These are phyloP conservation scores for Pilobolus umbonatus DNA, from an alignment of 192 early-diverging fungal genomes.

Conservation along the genomic window DNA sequence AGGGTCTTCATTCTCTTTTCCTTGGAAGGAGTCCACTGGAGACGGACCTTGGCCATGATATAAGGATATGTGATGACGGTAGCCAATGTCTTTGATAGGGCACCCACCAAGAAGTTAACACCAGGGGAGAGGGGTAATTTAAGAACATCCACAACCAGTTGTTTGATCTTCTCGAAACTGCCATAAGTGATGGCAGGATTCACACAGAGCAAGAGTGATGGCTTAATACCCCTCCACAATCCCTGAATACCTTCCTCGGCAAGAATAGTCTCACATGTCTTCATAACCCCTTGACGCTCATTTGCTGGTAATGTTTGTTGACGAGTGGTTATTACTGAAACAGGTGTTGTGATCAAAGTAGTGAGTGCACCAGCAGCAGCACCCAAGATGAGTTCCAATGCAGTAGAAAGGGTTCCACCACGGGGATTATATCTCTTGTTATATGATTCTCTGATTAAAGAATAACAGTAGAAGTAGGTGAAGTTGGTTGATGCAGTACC, in stretches of 20 bases:
- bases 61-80: conserved; percentile 88
- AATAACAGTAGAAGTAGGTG: conserved; percentile 84
- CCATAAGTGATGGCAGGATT: conserved; percentile 99
- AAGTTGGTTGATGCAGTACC: conserved; percentile 76
- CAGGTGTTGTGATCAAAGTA: conserved; percentile 87
- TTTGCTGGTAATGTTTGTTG: conserved; percentile 76
- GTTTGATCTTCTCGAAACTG: conserved; percentile 81
- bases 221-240: conserved; percentile 89
- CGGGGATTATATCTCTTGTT: conserved; percentile 34
- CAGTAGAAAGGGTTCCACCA: conserved; percentile 66
- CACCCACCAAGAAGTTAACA: conserved; percentile 93
- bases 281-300: conserved; percentile 61
- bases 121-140: conserved; percentile 57
- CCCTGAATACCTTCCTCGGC: conserved; percentile 74
- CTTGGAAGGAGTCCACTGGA: conserved; percentile 87
- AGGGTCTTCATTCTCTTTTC: conserved; percentile 43
- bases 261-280: conserved; percentile 67
- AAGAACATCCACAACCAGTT: conserved; percentile 49
- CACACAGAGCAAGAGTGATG: conserved; percentile 84
- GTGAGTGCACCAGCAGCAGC: conserved; percentile 85
- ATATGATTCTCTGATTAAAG: conserved; percentile 63
- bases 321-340: conserved; percentile 90
- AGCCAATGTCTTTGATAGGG: conserved; percentile 88
- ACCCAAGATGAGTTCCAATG: conserved; percentile 82
- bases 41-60: conserved; percentile 98